Percentiles rank a stretch among this genome's conserved stretches.
Conservation (phyloP, 2,329 filamentous ascomycete species). For the Xylogone sp. region DNA sequence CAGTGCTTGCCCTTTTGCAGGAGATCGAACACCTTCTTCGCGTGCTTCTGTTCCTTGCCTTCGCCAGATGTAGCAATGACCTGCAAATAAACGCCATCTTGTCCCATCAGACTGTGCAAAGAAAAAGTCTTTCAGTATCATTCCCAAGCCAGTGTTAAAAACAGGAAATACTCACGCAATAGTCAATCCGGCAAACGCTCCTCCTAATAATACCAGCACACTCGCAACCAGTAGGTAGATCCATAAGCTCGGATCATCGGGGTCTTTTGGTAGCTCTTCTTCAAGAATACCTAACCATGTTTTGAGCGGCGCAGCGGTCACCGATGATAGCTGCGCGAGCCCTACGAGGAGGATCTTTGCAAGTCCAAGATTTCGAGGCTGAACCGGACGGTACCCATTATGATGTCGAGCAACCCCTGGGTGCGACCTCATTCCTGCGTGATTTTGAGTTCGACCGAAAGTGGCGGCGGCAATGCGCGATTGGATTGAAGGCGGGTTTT, state of each 20-base stretch:
- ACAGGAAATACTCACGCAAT: constrained; percentile 59
- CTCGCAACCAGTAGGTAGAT: constrained; percentile 76
- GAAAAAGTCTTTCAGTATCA: not conserved
- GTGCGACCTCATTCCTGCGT: too few species aligned
- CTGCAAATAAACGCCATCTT: constrained; percentile 96
- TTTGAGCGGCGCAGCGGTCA: constrained; percentile 28
- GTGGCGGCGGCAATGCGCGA: too few species aligned
- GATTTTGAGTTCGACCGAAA: too few species aligned
- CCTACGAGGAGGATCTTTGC: constrained; percentile 47
- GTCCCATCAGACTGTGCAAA: constrained; percentile 36
- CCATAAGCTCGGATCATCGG: constrained; percentile 67
- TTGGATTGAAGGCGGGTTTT: too few species aligned
- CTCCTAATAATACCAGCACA: constrained; percentile 78
- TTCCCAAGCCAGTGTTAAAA: not conserved
- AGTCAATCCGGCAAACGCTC: constrained; percentile 91
- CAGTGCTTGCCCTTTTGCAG: constrained; percentile 92
- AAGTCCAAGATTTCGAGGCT: constrained; percentile 48
- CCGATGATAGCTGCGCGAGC: constrained; percentile 35
- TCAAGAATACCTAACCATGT: constrained; percentile 40
- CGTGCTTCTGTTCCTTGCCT: constrained; percentile 82
- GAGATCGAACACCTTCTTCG: constrained; percentile 73
- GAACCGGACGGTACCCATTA: constrained; percentile 36
- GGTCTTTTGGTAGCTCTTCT: constrained; percentile 37
- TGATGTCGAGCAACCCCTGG: not conserved
- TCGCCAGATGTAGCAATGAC: constrained; percentile 84